Evolutionary conservation across 2,329 filamentous ascomycete species (phyloP).

Genomic region (Endothia cerciana): DNA sequence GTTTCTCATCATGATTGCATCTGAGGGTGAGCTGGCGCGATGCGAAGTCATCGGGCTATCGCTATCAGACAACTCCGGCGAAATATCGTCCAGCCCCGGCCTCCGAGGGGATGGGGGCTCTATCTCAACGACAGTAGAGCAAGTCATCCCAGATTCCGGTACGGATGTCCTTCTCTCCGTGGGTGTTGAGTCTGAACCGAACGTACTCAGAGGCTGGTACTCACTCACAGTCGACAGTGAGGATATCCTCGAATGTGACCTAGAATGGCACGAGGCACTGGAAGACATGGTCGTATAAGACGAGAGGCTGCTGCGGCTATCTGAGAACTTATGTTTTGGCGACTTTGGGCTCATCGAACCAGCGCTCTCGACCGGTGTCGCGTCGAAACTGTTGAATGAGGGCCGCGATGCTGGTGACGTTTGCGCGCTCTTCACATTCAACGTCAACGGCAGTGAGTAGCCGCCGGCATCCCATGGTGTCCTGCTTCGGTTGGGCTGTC

Average conservation of each 20-base stretch:
- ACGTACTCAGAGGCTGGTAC: constrained; percentile 40
- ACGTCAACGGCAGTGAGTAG: constrained; percentile 49
- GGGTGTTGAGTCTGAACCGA: constrained; percentile 43
- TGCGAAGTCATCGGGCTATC: constrained; percentile 27
- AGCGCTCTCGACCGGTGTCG: constrained; percentile 28
- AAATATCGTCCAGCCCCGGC: constrained; percentile 22
- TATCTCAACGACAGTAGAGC: constrained; percentile 30
- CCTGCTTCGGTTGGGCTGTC: constrained; percentile 41
- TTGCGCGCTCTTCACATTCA: constrained; percentile 43
- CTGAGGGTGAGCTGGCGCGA: constrained; percentile 25
- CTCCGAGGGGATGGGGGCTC: constrained; percentile 34
- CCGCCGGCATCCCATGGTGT: constrained; percentile 57
- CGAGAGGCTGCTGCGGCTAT: constrained; percentile 57
- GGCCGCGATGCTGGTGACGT: constrained; percentile 30
- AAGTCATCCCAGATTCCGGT: constrained; percentile 27
- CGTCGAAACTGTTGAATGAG: constrained; percentile 33
- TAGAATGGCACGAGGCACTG: constrained; percentile 45
- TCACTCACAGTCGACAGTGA: constrained; percentile 57
- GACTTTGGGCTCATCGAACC: constrained; percentile 39
- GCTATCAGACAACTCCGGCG: constrained; percentile 20
- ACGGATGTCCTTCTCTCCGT: constrained; percentile 43
- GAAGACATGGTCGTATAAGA: constrained; percentile 51
- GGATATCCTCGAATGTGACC: constrained; percentile 56
- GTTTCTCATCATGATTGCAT: constrained; percentile 23
- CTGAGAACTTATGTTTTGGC: constrained; percentile 50